A percentile compares a stretch with the other conserved stretches of the same genome.
Evolutionary conservation across 768 basidiomycete species (phyloP).

Genomic region (Neoboletus subvelutipes): DNA sequence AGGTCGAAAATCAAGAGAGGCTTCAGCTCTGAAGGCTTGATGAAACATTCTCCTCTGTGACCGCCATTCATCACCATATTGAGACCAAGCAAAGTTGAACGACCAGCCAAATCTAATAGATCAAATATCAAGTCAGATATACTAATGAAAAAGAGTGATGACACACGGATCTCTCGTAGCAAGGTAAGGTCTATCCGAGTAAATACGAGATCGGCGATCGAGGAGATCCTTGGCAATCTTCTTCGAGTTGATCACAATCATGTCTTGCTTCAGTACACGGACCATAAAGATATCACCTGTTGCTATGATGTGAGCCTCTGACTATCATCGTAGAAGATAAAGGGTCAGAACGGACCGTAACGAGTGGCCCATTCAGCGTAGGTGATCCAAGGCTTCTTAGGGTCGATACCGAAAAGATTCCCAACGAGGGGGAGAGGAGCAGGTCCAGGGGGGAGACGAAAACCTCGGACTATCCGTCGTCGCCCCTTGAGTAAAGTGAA

Average conservation of each 20-base stretch:
- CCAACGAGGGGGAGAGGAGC: slow-evolving; percentile 18
- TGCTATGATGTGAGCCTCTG: neutral
- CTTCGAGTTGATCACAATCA: slow-evolving; percentile 27
- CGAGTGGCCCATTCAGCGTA: slow-evolving; percentile 18
- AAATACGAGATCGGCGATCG: slow-evolving; percentile 26
- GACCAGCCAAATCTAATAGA: slow-evolving; percentile 21
- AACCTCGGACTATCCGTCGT: neutral
- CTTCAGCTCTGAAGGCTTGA: slow-evolving; percentile 24
- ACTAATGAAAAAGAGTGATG: neutral
- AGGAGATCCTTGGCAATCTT: slow-evolving; percentile 29
- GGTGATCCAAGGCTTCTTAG: slow-evolving; percentile 19
- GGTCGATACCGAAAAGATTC: slow-evolving; percentile 16
- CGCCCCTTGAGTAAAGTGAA: slow-evolving; percentile 1
- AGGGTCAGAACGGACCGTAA: slow-evolving; percentile 12
- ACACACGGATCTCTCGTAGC: slow-evolving; percentile 18
- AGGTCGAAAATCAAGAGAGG: slow-evolving; percentile 7
- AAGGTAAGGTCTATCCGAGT: slow-evolving; percentile 27
- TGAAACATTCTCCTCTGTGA: slow-evolving; percentile 25
- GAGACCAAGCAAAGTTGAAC: slow-evolving; percentile 16
- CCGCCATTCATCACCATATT: slow-evolving; percentile 26
- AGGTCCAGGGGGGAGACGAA: slow-evolving; percentile 19
- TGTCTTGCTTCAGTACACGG: slow-evolving; percentile 21
- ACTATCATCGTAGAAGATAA: neutral
- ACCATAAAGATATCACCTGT: slow-evolving; percentile 23
- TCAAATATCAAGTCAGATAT: neutral